A percentile compares a stretch with the other conserved stretches of the same genome.
These are phyloP conservation scores for Gossypium sturtianum DNA, from an alignment of 345 rosid species.

Conservation along the genomic window DNA sequence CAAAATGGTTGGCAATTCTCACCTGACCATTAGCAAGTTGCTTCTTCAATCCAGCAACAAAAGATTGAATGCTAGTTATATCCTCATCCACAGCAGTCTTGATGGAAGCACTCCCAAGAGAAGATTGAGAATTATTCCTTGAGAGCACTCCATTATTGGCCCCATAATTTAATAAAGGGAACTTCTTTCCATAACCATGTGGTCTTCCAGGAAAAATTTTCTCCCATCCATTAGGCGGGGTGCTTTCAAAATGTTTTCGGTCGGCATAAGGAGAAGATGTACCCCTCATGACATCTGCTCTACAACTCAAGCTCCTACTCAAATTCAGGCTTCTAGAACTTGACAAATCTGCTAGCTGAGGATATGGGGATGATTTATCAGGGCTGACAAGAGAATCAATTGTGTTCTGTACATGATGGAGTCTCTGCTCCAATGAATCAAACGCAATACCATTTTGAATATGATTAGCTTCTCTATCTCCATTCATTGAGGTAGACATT, in stretches of 20 bases:
- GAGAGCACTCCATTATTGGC: constrained; percentile 28
- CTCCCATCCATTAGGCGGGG: constrained; percentile 61
- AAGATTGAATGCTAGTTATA: constrained; percentile 65
- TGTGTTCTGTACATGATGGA: constrained; percentile 41
- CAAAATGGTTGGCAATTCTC: constrained; percentile 8
- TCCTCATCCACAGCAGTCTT: constrained; percentile 55
- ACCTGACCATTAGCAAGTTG: constrained; percentile 43
- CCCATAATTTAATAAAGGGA: constrained; percentile 36
- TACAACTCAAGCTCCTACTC: constrained; percentile 52
- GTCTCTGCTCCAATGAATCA: constrained; percentile 41
- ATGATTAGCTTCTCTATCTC: constrained; percentile 16
- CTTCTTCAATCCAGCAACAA: constrained; percentile 74
- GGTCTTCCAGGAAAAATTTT: constrained; percentile 65
- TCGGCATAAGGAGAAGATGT: constrained; percentile 28
- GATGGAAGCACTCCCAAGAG: constrained; percentile 61
- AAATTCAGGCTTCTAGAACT: constrained; percentile 45
- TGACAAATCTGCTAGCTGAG: constrained; percentile 26
- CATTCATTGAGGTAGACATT: constrained; percentile 23
- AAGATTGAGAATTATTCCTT: constrained; percentile 78
- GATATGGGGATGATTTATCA: constrained; percentile 28
- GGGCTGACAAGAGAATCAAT: constrained; percentile 35
- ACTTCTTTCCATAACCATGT: constrained; percentile 34
- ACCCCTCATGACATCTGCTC: constrained; percentile 41
- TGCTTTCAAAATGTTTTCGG: constrained; percentile 35
- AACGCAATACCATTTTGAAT: background rate